phyloP scores from a whole-genome alignment of 768 basidiomycete species.

The Tylopilus rubrobrunneus region DNA sequence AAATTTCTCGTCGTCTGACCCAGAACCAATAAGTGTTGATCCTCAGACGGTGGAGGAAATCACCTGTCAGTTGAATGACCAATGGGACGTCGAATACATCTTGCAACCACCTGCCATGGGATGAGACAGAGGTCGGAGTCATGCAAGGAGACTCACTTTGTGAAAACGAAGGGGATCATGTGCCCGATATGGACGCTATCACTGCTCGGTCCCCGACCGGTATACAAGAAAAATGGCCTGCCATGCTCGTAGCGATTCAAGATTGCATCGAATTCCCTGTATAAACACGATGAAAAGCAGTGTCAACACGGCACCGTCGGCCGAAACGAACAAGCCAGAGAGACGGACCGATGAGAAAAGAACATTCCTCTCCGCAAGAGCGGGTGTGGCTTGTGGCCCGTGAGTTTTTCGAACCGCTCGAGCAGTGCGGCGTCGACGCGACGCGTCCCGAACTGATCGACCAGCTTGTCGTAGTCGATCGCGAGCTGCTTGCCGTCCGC shows the following conservation, averaged over 20 bases:
- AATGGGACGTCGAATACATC: conserved; percentile 93
- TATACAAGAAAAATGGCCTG: conserved; percentile 98
- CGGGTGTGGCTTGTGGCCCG: conserved; percentile 83
- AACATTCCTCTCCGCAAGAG: conserved; percentile 91
- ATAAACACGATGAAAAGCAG: neutral
- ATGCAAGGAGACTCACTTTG: conserved; percentile 60
- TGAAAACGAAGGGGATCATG: conserved; percentile 95
- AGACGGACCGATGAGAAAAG: conserved; percentile 89
- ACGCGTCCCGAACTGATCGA: conserved; percentile 91
- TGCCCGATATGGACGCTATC: conserved; percentile 98
- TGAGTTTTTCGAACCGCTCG: conserved; percentile 86
- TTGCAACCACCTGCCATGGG: conserved; percentile 78
- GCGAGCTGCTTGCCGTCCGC: conserved; percentile 86
- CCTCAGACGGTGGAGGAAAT: conserved; percentile 8
- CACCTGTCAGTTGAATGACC: conserved; percentile 93
- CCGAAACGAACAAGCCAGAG: neutral
- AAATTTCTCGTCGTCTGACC: conserved; percentile 95
- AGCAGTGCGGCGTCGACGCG: conserved; percentile 72
- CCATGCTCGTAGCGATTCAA: conserved; percentile 94
- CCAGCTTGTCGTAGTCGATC: conserved; percentile 96
- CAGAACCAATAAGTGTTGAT: neutral
- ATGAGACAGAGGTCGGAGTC: neutral
- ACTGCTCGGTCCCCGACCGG: conserved; percentile 93
- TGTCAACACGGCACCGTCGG: neutral
- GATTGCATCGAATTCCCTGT: conserved; percentile 88